phyloP scores from a whole-genome alignment of 23 red algal species.

The Chondrus crispus region DNA sequence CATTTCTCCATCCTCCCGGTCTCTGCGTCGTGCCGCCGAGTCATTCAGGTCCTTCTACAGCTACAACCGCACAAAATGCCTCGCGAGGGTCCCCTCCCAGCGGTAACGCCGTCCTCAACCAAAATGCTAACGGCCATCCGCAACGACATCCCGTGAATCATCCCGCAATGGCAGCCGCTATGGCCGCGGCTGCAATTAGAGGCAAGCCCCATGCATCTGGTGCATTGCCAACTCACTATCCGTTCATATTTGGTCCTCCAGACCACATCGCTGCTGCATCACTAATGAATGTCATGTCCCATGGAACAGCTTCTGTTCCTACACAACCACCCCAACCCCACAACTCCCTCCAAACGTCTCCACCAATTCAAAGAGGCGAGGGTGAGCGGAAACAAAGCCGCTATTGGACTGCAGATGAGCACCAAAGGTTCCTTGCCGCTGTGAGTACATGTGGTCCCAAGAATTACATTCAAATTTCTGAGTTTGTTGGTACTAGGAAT shows the following conservation, averaged over 20 bases:
- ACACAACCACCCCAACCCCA: neutral
- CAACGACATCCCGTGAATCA: conserved; percentile 21
- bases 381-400: conserved; percentile 73
- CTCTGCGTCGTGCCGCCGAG: neutral
- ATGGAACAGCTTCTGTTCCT: too few relatives aligned
- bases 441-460: conserved; percentile 80
- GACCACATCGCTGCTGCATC: conserved; percentile 18
- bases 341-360: neutral
- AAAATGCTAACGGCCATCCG: neutral
- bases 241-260: conserved; percentile 33
- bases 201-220: conserved; percentile 1
- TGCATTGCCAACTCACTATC: neutral
- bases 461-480: conserved; percentile 84
- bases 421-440: conserved; percentile 82
- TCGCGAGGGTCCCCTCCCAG: neutral
- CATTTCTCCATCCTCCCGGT: neutral
- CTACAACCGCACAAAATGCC: neutral
- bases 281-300: conserved; percentile 24
- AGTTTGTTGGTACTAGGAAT: conserved; percentile 78
- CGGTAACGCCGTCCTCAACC: neutral
- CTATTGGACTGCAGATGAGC: conserved; percentile 90
- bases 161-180: conserved; percentile 6
- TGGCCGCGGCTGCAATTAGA: conserved; percentile 6
- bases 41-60: neutral
- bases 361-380: too few relatives aligned